A percentile compares a stretch with the other conserved stretches of the same genome.
These are phyloP conservation scores for Metschnikowia colocasiae DNA, from an alignment of 805 yeast species.

Conservation along the genomic window DNA sequence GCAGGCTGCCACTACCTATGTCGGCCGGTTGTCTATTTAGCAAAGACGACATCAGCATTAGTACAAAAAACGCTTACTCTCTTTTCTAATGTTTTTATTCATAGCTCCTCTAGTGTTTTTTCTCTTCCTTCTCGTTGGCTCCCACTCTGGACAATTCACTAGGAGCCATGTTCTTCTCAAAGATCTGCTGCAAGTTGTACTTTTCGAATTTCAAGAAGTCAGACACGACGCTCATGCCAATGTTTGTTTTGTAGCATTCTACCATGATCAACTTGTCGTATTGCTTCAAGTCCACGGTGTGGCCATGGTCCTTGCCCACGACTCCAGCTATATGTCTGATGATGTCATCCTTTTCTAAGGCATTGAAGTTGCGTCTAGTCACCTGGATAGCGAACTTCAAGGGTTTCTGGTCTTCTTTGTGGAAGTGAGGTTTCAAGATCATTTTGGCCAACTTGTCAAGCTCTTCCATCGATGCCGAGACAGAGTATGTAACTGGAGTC, in stretches of 20 bases:
- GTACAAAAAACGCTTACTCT: not conserved
- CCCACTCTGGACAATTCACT: slow-evolving; percentile 14
- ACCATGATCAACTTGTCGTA: slow-evolving; percentile 77
- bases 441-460: slow-evolving; percentile 53
- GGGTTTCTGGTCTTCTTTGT: slow-evolving; percentile 40
- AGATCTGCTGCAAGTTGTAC: slow-evolving; percentile 81
- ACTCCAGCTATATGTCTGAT: slow-evolving; percentile 66
- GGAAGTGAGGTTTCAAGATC: slow-evolving; percentile 70
- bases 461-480: slow-evolving; percentile 68
- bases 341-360: slow-evolving; percentile 66
- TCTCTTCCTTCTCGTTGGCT: slow-evolving; percentile 2
- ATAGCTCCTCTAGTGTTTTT: not conserved
- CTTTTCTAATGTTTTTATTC: not conserved
- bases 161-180: slow-evolving; percentile 40
- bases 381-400: slow-evolving; percentile 76
- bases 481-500: slow-evolving; percentile 75
- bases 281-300: slow-evolving; percentile 72
- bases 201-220: slow-evolving; percentile 59
- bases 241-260: slow-evolving; percentile 82
- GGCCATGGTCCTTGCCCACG: slow-evolving; percentile 69
- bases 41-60: not conserved
- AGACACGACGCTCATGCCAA: slow-evolving; percentile 82
- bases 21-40: slow-evolving; percentile 9
- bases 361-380: slow-evolving; percentile 71
- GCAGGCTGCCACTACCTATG: slow-evolving; percentile 44